These are phyloP conservation scores for Dryas drummondii DNA, from an alignment of 306 rosid species.

Conservation along the genomic window DNA sequence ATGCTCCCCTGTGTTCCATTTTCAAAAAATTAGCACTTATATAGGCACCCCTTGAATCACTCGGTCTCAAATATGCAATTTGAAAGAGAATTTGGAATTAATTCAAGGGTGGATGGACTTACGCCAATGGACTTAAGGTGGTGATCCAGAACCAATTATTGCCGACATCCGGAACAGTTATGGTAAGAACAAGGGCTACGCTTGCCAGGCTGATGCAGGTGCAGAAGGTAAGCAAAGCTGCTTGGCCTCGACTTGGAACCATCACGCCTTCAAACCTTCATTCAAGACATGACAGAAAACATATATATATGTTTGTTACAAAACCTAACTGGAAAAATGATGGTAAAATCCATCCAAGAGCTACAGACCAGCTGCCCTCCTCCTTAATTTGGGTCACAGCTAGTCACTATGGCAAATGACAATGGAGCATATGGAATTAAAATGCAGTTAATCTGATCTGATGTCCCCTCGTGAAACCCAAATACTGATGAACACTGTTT, in stretches of 20 bases:
- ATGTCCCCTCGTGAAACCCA: too few relatives aligned
- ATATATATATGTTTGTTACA: neutral
- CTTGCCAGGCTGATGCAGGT: slow-evolving; percentile 89
- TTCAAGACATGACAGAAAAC: neutral
- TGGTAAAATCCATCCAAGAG: too few relatives aligned
- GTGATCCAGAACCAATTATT: slow-evolving; percentile 89
- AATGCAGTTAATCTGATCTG: too few relatives aligned
- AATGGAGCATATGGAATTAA: too few relatives aligned
- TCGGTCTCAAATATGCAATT: neutral
- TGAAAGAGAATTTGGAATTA: neutral
- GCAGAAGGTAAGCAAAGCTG: slow-evolving; percentile 81
- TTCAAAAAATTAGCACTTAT: slow-evolving; percentile 7
- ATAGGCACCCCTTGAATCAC: neutral
- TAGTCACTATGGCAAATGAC: too few relatives aligned
- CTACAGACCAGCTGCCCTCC: too few relatives aligned
- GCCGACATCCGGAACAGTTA: slow-evolving; percentile 78
- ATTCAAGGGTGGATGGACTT: slow-evolving; percentile 33
- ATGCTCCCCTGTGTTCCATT: slow-evolving; percentile 59
- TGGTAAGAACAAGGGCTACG: slow-evolving; percentile 89
- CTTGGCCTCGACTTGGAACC: slow-evolving; percentile 87
- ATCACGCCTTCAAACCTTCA: slow-evolving; percentile 89
- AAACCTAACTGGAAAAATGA: too few relatives aligned
- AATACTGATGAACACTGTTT: too few relatives aligned
- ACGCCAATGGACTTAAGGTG: slow-evolving; percentile 81
- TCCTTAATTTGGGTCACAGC: too few relatives aligned